Evolutionary conservation across 169 alveolate genomes (phyloP).

Genomic region (Plasmodium adleri): DNA sequence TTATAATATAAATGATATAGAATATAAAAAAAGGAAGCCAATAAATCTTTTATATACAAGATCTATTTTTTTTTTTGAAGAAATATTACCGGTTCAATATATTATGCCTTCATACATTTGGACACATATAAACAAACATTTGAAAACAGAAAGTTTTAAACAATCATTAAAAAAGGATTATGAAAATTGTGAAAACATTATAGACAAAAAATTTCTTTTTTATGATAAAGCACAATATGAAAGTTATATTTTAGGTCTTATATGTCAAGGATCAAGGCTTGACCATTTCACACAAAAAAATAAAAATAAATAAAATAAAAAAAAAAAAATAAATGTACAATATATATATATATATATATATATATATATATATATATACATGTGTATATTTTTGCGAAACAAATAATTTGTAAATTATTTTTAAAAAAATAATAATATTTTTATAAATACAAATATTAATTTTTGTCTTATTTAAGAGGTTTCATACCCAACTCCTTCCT

Average conservation of each 20-base stretch:
- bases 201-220: slow-evolving; percentile 28
- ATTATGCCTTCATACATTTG: slow-evolving; percentile 74
- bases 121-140: slow-evolving; percentile 29
- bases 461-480: slow-evolving; percentile 79
- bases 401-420: too few relatives aligned
- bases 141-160: slow-evolving; percentile 10
- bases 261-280: slow-evolving; percentile 27
- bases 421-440: slow-evolving; percentile 8
- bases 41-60: slow-evolving; percentile 52
- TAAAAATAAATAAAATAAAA: background rate
- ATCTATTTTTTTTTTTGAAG: slow-evolving; percentile 56
- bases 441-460: background rate
- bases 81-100: slow-evolving; percentile 42
- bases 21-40: slow-evolving; percentile 34
- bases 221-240: slow-evolving; percentile 38
- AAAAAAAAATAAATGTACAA: background rate
- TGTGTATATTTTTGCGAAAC: background rate
- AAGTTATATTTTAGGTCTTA: slow-evolving; percentile 22
- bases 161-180: slow-evolving; percentile 18
- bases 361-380: slow-evolving; percentile 5
- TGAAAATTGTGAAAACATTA: slow-evolving; percentile 7
- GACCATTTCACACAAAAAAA: slow-evolving; percentile 7
- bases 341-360: background rate
- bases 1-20: slow-evolving; percentile 50
- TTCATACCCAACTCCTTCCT: slow-evolving; percentile 86